Percentiles rank a stretch among this genome's conserved stretches.
phyloP scores from a whole-genome alignment of 805 yeast genomes.

The Metschnikowia sp. region DNA sequence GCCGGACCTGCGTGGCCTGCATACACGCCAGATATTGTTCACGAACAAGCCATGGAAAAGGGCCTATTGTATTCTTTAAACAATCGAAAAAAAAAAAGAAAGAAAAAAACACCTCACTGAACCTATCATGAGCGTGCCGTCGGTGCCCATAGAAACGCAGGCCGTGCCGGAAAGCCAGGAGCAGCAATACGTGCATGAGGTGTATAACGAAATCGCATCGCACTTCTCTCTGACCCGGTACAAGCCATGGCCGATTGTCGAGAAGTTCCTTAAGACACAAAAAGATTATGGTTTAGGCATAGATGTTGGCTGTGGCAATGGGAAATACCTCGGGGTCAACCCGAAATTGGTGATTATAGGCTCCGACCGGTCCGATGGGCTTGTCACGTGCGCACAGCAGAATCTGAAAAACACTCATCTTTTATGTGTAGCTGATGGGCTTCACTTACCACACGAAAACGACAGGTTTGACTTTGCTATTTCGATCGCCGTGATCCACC shows the following conservation, averaged over 20 bases:
- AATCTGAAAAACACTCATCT: conserved; percentile 41
- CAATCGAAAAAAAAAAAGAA: neutral
- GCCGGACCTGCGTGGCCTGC: no score
- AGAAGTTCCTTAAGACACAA: conserved; percentile 53
- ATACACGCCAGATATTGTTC: no score
- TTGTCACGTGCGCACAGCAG: conserved; percentile 59
- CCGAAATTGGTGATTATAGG: conserved; percentile 69
- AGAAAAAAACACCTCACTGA: neutral
- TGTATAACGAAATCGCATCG: conserved; percentile 86
- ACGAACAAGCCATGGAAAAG: no score
- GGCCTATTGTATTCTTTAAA: neutral
- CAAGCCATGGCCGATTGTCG: conserved; percentile 97
- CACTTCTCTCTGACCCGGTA: conserved; percentile 94
- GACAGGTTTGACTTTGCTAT: conserved; percentile 76
- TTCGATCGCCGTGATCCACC: conserved; percentile 94
- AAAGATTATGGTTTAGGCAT: conserved; percentile 65
- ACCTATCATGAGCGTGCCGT: conserved; percentile 29
- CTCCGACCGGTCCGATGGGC: conserved; percentile 67
- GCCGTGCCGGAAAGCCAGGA: conserved; percentile 59
- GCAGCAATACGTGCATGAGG: conserved; percentile 79
- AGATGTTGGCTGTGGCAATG: conserved; percentile 97
- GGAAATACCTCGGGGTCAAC: conserved; percentile 80
- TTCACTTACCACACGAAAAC: conserved; percentile 43
- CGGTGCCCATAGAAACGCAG: conserved; percentile 25
- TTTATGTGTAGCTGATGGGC: conserved; percentile 77